Base-by-base conservation (phyloP, 805 yeast genomes). In the Saccharomycopsis sp. region DNA sequence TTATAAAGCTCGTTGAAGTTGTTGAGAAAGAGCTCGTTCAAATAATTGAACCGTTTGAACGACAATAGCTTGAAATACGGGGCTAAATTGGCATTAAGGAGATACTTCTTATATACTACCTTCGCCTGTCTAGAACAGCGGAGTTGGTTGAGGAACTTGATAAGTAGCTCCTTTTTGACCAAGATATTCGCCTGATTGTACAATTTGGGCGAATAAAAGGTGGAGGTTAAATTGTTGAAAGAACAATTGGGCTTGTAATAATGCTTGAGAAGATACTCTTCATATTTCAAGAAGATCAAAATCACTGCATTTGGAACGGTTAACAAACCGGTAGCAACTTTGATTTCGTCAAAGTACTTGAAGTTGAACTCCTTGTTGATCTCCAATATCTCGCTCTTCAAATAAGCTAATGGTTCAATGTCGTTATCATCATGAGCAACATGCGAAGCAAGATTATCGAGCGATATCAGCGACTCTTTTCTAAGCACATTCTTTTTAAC, bases 221-320 rank as follows among this genome's bases (percentile, higher is more conserved):
- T 17, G 2, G 60, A 55, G 44, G 22, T 35, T 2, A 59, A 12
- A 47, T 57, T 59, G 8, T 55, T 47, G 2, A 59, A 53, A 17
- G 42, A 20, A 29, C 49, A 61, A 14, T 52, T 29, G 3, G 55
- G 52, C 23, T 51, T 54, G 49, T 58, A 59, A 42, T 38, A 53
- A 51, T 56, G 12, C 9, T 61, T 41, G 12, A 59, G 24, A 17
- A 59, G 38, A 44, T 23, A 61, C 23, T 56, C 22, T 52, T 62
- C 64, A 44, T 59, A 62, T 47, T 57, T 57, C 7, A 62, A n/a
- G 35, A 62, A 62, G 2, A 57, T 14, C 2, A 55, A 25, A 9
- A 62, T 55, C 5, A 62, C n/a, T 12, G 23, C 24, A 35, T 51
- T 54, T 22, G 64, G 64, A 23, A 62, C 19, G 2, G 57, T 29